These are phyloP conservation scores for Sarocladiaceae sp. DNA, from an alignment of 2,329 filamentous ascomycete species.

Conservation along the genomic window DNA sequence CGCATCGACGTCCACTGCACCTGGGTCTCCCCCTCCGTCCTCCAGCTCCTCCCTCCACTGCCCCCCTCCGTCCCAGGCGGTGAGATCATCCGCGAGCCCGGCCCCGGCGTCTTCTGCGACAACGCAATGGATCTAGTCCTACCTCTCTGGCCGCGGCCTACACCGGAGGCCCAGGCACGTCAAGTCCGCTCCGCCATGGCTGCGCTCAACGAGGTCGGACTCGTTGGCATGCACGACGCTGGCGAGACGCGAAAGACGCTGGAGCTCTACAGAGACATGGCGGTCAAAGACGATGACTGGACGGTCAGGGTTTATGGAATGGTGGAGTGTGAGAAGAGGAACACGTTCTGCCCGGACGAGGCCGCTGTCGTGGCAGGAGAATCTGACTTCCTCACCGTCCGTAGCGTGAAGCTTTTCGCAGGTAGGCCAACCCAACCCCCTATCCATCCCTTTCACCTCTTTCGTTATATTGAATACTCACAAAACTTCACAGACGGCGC, in stretches of 20 bases:
- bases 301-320: conserved; percentile 61
- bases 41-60: conserved; percentile 51
- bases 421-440: conserved; percentile 35
- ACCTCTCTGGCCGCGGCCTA: conserved; percentile 37
- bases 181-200: conserved; percentile 56
- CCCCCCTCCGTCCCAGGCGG: conserved; percentile 54
- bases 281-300: conserved; percentile 39
- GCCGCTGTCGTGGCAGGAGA: conserved; percentile 34
- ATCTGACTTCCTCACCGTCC: conserved; percentile 45
- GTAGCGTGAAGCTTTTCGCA: conserved; percentile 64
- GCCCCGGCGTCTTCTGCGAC: conserved; percentile 65
- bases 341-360: conserved; percentile 54
- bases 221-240: conserved; percentile 65
- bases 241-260: conserved; percentile 52
- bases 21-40: conserved; percentile 60
- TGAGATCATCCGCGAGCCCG: conserved; percentile 54
- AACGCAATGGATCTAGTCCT: conserved; percentile 62
- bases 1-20: conserved; percentile 65
- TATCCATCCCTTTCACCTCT: background rate
- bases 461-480: conserved; percentile 1
- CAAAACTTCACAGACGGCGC: conserved; percentile 49
- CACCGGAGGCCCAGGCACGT: conserved; percentile 41
- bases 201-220: conserved; percentile 55
- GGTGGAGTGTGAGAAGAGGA: conserved; percentile 58
- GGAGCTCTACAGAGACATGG: conserved; percentile 47